A percentile compares a stretch with the other conserved stretches of the same genome.
phyloP scores from a whole-genome alignment of 2,329 filamentous ascomycete genomes.

The Botrytis cinerea region DNA sequence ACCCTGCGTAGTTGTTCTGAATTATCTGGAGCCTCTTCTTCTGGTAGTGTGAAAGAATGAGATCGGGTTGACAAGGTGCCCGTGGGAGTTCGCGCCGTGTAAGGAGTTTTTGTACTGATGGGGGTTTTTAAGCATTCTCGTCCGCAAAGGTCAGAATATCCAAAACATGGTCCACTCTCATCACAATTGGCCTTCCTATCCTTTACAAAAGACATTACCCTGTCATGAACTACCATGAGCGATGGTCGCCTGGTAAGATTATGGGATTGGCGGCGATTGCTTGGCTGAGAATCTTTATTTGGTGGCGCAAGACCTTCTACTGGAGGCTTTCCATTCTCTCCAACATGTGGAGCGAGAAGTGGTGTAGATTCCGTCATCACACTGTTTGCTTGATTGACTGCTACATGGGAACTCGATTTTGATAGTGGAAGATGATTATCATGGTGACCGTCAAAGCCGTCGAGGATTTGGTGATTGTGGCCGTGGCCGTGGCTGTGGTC shows the following conservation, averaged over 20 bases:
- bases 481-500: conserved; percentile 30
- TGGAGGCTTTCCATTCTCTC: conserved; percentile 24
- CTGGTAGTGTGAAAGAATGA: conserved; percentile 18
- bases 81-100: conserved; percentile 27
- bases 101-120: conserved; percentile 22
- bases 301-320: not conserved
- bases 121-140: conserved; percentile 59
- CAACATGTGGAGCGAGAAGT: conserved; percentile 30
- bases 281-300: conserved; percentile 16
- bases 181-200: conserved; percentile 66
- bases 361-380: conserved; percentile 37
- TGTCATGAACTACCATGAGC: conserved; percentile 55
- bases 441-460: not conserved
- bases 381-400: conserved; percentile 25
- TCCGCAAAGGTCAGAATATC: conserved; percentile 65
- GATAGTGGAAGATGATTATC: conserved; percentile 13
- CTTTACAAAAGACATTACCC: conserved; percentile 65
- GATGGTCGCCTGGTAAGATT: conserved; percentile 50
- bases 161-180: conserved; percentile 60
- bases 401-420: conserved; percentile 3
- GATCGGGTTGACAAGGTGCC: conserved; percentile 25
- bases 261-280: conserved; percentile 21
- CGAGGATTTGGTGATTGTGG: conserved; percentile 11
- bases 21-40: conserved; percentile 6
- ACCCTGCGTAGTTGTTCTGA: conserved; percentile 21